Evolutionary conservation across 2,329 filamentous ascomycete species (phyloP).

Genomic region (Alternaria rosae): DNA sequence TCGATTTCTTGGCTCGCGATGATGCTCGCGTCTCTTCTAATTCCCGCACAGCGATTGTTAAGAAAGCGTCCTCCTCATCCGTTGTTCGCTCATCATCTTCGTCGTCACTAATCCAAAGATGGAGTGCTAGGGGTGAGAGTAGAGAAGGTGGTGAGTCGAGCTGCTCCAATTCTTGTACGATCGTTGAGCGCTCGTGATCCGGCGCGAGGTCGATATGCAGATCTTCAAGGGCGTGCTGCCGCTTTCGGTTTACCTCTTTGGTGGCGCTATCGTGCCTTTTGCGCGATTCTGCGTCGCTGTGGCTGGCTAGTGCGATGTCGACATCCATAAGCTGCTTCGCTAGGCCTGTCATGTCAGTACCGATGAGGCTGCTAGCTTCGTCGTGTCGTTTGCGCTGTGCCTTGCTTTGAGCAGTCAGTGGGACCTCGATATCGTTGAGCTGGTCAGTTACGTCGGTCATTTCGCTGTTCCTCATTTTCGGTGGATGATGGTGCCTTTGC

Average conservation of each 20-base stretch:
- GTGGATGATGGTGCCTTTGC: not conserved
- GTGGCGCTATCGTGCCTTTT: no score
- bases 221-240: no score
- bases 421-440: not conserved
- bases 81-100: not conserved
- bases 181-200: no score
- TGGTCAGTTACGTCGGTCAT: not conserved
- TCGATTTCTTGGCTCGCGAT: not conserved
- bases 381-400: not conserved
- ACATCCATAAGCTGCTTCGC: not conserved
- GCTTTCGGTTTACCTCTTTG: no score
- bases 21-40: not conserved
- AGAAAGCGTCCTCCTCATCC: not conserved
- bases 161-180: no score
- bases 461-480: not conserved
- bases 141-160: not conserved
- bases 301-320: not conserved
- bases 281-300: no score
- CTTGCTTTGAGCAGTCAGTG: not conserved
- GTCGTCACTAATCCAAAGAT: not conserved
- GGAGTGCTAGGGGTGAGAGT: not conserved
- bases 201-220: no score
- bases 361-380: not conserved
- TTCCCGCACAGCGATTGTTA: not conserved
- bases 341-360: not conserved